phyloP scores from a whole-genome alignment of 352 stramenopile genomes.

The Pythium aphanidermatum region DNA sequence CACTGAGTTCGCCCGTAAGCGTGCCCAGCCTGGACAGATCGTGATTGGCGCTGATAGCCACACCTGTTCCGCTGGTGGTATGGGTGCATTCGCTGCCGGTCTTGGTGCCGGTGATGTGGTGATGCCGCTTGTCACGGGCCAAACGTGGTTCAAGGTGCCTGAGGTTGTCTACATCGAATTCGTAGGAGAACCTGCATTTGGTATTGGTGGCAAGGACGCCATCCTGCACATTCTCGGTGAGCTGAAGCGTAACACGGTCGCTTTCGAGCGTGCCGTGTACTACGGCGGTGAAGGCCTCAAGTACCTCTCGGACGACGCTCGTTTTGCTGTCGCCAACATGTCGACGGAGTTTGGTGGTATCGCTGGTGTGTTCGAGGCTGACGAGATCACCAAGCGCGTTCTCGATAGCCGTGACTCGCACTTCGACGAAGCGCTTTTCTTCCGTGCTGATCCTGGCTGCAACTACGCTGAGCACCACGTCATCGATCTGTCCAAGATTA shows the following conservation, averaged over 20 bases:
- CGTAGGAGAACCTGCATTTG: conserved; percentile 49
- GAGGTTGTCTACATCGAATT: conserved; percentile 80
- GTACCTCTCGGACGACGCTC: conserved; percentile 67
- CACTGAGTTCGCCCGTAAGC: conserved; percentile 75
- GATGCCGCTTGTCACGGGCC: conserved; percentile 75
- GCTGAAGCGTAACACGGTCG: conserved; percentile 79
- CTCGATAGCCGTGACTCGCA: conserved; percentile 45
- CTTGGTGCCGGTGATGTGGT: conserved; percentile 74
- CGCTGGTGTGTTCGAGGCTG: conserved; percentile 71
- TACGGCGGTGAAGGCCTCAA: conserved; percentile 59
- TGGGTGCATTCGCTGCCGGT: conserved; percentile 69
- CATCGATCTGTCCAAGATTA: conserved; percentile 56
- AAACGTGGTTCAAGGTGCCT: conserved; percentile 84
- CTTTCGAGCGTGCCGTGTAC: conserved; percentile 74
- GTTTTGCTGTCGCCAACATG: conserved; percentile 82
- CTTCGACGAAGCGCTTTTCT: conserved; percentile 69
- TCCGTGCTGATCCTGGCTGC: conserved; percentile 57
- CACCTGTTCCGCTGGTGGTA: conserved; percentile 70
- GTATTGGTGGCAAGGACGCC: conserved; percentile 77
- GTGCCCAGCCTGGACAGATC: conserved; percentile 76
- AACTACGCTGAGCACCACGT: conserved; percentile 68
- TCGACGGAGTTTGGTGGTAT: conserved; percentile 80
- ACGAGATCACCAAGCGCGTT: conserved; percentile 65
- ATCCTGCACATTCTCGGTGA: conserved; percentile 75
- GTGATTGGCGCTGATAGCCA: conserved; percentile 77